Percentiles rank a stretch among this genome's conserved stretches.
Evolutionary conservation across 768 basidiomycete species (phyloP).

Genomic region (Suillus subaureus): DNA sequence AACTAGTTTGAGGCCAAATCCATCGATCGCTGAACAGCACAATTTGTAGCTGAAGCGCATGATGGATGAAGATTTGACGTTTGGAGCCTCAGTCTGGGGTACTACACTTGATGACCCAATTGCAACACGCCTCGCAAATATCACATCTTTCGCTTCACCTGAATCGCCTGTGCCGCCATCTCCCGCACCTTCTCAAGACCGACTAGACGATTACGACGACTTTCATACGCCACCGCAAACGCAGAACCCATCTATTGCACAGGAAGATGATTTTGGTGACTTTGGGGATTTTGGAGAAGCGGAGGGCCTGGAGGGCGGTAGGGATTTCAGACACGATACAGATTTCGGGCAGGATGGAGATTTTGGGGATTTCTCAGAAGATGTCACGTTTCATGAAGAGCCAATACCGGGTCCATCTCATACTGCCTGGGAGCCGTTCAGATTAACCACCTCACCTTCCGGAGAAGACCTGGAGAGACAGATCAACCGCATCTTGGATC

Average conservation of each 20-base stretch:
- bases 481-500: constrained; percentile 64
- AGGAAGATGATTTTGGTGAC: constrained; percentile 82
- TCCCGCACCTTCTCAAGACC: constrained; percentile 33
- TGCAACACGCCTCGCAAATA: constrained; percentile 29
- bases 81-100: constrained; percentile 78
- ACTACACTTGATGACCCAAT: constrained; percentile 36
- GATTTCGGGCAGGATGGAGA: constrained; percentile 39
- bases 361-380: constrained; percentile 41
- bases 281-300: constrained; percentile 87
- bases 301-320: constrained; percentile 29
- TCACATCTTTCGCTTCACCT: constrained; percentile 20
- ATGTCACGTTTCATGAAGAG: constrained; percentile 21
- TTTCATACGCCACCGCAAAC: constrained; percentile 52
- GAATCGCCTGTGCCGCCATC: constrained; percentile 26
- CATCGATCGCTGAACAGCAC: constrained; percentile 15
- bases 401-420: constrained; percentile 46
- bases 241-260: constrained; percentile 38
- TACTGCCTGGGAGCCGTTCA: constrained; percentile 60
- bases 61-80: constrained; percentile 75
- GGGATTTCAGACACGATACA: constrained; percentile 25
- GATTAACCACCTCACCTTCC: constrained; percentile 65
- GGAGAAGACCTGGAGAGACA: constrained; percentile 57
- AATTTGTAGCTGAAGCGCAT: constrained; percentile 1
- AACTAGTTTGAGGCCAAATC: not conserved
- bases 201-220: constrained; percentile 55